These are phyloP conservation scores for Cryptococcus sp. DNA, from an alignment of 1,284 basidiomycete species.

Conservation along the genomic window DNA sequence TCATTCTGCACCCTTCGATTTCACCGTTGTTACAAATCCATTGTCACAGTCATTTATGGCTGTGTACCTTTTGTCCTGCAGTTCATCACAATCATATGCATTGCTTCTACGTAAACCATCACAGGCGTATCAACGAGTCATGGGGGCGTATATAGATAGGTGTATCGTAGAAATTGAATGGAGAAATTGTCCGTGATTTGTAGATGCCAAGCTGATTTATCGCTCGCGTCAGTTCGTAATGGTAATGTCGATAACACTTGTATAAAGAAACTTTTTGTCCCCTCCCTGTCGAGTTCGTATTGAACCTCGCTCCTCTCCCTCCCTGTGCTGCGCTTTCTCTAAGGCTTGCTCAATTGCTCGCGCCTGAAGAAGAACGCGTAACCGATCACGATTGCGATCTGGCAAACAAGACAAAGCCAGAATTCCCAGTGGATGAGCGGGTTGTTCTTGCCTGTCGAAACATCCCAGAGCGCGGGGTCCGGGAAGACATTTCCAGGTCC, in stretches of 20 bases:
- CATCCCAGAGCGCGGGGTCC: slow-evolving; percentile 85
- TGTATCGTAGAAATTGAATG: background rate
- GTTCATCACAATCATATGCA: too few species aligned
- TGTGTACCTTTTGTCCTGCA: too few species aligned
- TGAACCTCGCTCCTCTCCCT: background rate
- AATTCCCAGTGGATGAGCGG: slow-evolving; percentile 61
- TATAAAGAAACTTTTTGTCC: background rate
- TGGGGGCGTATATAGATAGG: too few species aligned
- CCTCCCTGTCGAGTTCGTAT: background rate
- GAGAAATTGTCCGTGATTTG: slow-evolving; percentile 1
- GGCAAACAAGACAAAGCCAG: slow-evolving; percentile 73
- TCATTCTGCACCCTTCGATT: too few species aligned
- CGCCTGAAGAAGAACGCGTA: slow-evolving; percentile 84
- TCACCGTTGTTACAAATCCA: too few species aligned
- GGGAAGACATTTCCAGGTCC: slow-evolving; percentile 88
- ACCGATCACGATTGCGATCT: slow-evolving; percentile 76
- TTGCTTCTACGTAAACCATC: too few species aligned
- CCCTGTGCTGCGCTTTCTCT: slow-evolving; percentile 4
- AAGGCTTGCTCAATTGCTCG: slow-evolving; percentile 53
- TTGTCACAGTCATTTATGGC: too few species aligned
- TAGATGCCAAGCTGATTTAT: too few species aligned
- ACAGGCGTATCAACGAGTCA: too few species aligned
- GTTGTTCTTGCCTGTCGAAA: slow-evolving; percentile 53
- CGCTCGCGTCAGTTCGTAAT: background rate
- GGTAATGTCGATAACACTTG: background rate